Evolutionary conservation across 1,139 yeast species (phyloP).

Genomic region (Hyphopichia burtonii): DNA sequence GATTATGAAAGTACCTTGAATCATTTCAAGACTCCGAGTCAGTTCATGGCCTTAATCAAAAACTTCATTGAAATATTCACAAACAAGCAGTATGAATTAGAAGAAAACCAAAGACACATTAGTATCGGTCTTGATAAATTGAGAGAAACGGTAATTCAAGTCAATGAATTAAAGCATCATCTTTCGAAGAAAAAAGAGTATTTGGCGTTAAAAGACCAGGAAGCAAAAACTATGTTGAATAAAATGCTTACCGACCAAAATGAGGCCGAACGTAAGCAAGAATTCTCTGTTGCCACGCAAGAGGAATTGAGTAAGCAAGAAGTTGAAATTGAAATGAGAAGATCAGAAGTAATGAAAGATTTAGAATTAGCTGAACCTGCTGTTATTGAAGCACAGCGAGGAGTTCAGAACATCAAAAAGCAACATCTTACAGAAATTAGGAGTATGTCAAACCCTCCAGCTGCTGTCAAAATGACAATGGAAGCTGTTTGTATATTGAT

Average conservation of each 20-base stretch:
- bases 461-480: slow-evolving; percentile 77
- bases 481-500: slow-evolving; percentile 84
- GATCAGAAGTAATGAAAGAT: slow-evolving; percentile 56
- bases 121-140: slow-evolving; percentile 73
- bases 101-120: slow-evolving; percentile 70
- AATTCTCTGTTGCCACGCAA: slow-evolving; percentile 78
- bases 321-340: slow-evolving; percentile 54
- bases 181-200: slow-evolving; percentile 54
- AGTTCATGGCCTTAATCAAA: slow-evolving; percentile 52
- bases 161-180: slow-evolving; percentile 55
- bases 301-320: slow-evolving; percentile 71
- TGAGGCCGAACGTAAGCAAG: slow-evolving; percentile 88
- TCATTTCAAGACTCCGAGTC: slow-evolving; percentile 36
- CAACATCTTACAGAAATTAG: slow-evolving; percentile 88
- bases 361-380: slow-evolving; percentile 82
- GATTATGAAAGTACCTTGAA: slow-evolving; percentile 10
- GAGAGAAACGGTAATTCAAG: slow-evolving; percentile 74
- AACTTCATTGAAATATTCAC: slow-evolving; percentile 47
- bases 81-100: slow-evolving; percentile 48
- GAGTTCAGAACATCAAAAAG: slow-evolving; percentile 88
- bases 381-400: slow-evolving; percentile 76
- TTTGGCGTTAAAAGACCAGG: slow-evolving; percentile 56
- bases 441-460: slow-evolving; percentile 91
- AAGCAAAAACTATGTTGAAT: slow-evolving; percentile 71
- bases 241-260: slow-evolving; percentile 85